Evolutionary conservation across 495 filamentous ascomycete species (phyloP).

Genomic region (Podospora appendiculata): DNA sequence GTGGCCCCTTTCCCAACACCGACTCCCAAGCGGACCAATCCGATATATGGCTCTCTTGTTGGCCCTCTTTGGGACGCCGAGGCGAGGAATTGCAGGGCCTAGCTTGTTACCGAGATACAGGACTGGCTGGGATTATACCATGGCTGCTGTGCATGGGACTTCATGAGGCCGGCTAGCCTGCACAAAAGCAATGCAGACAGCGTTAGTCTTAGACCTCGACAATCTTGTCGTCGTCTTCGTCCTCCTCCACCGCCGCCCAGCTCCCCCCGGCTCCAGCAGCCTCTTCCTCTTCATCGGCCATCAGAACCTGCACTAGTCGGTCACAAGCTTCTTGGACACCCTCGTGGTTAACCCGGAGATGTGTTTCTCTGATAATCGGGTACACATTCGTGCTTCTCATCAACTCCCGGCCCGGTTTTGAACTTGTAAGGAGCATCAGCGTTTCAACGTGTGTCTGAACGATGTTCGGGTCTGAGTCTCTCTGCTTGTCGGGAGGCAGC

Average conservation of each 20-base stretch:
- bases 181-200: neutral
- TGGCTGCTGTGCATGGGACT: neutral
- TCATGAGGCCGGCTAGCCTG: neutral
- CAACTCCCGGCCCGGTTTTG: conserved; percentile 60
- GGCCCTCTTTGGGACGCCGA: no score
- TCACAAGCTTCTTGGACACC: conserved; percentile 79
- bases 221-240: conserved; percentile 30
- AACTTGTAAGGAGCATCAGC: conserved; percentile 72
- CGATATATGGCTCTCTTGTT: no score
- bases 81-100: no score
- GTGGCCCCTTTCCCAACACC: no score
- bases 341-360: conserved; percentile 72
- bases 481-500: conserved; percentile 75
- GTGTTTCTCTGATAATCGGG: conserved; percentile 79
- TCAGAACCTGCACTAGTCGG: conserved; percentile 82
- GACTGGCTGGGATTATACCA: no score
- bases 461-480: conserved; percentile 67
- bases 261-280: conserved; percentile 61
- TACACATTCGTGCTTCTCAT: conserved; percentile 77
- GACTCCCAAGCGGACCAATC: no score
- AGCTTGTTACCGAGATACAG: no score
- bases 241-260: conserved; percentile 17
- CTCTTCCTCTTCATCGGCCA: conserved; percentile 66
- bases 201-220: conserved; percentile 32
- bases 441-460: conserved; percentile 84